Percentiles rank a stretch among this genome's conserved stretches.
Conservation (phyloP, 768 basidiomycete species). For the Boletus sp. region DNA sequence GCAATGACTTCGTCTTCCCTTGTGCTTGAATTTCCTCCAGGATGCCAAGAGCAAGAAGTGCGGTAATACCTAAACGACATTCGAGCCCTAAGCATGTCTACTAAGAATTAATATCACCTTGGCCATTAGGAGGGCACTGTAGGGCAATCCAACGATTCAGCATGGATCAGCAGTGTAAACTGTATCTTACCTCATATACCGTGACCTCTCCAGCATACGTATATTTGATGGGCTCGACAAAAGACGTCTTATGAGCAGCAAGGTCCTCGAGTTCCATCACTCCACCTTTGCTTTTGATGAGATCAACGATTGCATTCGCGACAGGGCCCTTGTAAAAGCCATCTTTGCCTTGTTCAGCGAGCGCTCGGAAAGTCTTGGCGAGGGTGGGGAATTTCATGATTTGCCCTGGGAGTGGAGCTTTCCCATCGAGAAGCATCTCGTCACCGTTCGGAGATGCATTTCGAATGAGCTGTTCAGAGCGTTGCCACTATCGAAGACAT, state of each 20-base stretch:
- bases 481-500: conserved; percentile 41
- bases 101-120: conserved; percentile 50
- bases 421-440: conserved; percentile 85
- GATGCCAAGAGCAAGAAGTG: conserved; percentile 89
- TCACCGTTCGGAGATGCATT: conserved; percentile 80
- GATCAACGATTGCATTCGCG: conserved; percentile 85
- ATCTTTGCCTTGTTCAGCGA: conserved; percentile 80
- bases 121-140: conserved; percentile 95
- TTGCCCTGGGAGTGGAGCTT: conserved; percentile 83
- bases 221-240: conserved; percentile 90
- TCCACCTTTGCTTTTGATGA: conserved; percentile 84
- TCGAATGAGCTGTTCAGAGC: conserved; percentile 64
- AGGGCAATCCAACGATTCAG: not conserved
- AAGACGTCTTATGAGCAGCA: conserved; percentile 71
- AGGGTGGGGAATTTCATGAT: conserved; percentile 79
- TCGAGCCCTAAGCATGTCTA: not conserved
- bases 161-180: not conserved
- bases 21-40: conserved; percentile 82
- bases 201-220: conserved; percentile 85
- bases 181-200: conserved; percentile 74
- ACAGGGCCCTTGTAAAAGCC: conserved; percentile 94
- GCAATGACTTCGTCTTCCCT: conserved; percentile 63
- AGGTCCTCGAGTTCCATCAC: conserved; percentile 95
- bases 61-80: conserved; percentile 65
- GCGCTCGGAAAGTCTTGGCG: conserved; percentile 76